Percentiles rank a stretch among this genome's conserved stretches.
phyloP scores from a whole-genome alignment of 164 flowering plant genomes.

The Platanus orientalis region DNA sequence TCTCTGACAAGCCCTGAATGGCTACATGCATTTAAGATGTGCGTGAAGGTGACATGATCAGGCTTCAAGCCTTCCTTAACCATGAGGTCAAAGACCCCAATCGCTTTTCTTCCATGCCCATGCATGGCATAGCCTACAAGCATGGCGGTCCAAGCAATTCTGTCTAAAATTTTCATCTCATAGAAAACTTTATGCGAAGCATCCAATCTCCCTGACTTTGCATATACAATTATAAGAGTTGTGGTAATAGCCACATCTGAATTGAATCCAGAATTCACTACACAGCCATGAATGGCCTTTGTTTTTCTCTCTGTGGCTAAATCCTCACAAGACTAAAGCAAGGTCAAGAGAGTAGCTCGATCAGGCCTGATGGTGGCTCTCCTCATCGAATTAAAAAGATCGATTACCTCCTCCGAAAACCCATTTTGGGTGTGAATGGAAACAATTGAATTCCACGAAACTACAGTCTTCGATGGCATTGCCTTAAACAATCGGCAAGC shows the following conservation, averaged over 20 bases:
- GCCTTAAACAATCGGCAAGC: conserved; percentile 20
- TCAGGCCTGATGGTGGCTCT: conserved; percentile 18
- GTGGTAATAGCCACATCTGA: conserved; percentile 21
- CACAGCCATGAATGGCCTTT: conserved; percentile 25
- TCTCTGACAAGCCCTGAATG: conserved; percentile 28
- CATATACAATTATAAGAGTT: conserved; percentile 24
- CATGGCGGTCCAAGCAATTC: conserved; percentile 35
- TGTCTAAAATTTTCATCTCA: conserved; percentile 21
- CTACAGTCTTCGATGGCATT: conserved; percentile 22
- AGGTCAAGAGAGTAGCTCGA: conserved; percentile 26
- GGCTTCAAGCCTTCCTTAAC: conserved; percentile 17
- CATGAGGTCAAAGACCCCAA: conserved; percentile 21
- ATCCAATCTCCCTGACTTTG: conserved; percentile 30
- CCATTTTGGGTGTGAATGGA: conserved; percentile 25
- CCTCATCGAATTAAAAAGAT: conserved; percentile 22
- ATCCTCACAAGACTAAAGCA: conserved; percentile 31
- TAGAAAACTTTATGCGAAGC: conserved; percentile 17
- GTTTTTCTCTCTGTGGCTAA: conserved; percentile 21
- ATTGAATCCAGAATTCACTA: conserved; percentile 21
- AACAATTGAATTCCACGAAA: conserved; percentile 38
- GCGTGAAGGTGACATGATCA: conserved; percentile 38
- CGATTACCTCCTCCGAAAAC: conserved; percentile 10
- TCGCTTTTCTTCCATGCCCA: conserved; percentile 30
- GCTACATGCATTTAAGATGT: conserved; percentile 29
- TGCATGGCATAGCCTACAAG: conserved; percentile 34